Conservation (phyloP, 2,329 filamentous ascomycete genomes). For the Aureobasidium sp. region DNA sequence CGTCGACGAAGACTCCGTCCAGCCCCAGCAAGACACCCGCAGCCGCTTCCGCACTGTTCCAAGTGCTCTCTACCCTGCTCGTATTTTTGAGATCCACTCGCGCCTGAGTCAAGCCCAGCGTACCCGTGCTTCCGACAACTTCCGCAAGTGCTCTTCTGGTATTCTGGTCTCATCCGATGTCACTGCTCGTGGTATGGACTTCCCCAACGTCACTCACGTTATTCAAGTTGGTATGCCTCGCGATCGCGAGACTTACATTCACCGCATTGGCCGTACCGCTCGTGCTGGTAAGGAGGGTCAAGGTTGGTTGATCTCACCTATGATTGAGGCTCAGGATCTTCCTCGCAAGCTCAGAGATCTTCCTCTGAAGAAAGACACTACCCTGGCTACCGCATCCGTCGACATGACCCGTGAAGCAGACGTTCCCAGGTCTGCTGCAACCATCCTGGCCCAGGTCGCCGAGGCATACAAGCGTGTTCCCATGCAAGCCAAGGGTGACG, state of each 20-base stretch:
- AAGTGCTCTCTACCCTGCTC: constrained; percentile 26
- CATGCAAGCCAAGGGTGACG: constrained; percentile 34
- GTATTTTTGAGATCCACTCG: constrained; percentile 64
- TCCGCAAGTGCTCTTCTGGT: constrained; percentile 55
- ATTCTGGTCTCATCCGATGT: constrained; percentile 45
- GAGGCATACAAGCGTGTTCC: constrained; percentile 39
- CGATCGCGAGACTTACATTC: constrained; percentile 42
- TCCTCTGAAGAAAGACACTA: constrained; percentile 50
- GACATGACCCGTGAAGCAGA: constrained; percentile 35
- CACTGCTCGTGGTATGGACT: constrained; percentile 46
- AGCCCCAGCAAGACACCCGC: constrained; percentile 4
- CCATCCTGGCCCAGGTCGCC: constrained; percentile 36
- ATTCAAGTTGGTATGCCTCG: constrained; percentile 42
- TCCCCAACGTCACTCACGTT: constrained; percentile 45
- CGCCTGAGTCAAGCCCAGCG: constrained; percentile 63
- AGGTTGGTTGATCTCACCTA: constrained; percentile 58
- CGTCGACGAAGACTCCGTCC: background rate
- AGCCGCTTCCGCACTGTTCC: constrained; percentile 22
- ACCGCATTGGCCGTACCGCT: constrained; percentile 44
- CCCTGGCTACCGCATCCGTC: constrained; percentile 43
- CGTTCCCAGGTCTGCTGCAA: constrained; percentile 34
- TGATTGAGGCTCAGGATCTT: constrained; percentile 44
- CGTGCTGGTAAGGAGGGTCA: constrained; percentile 66
- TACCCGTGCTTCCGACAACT: constrained; percentile 61
- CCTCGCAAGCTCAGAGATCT: constrained; percentile 49